Conservation (phyloP, 495 filamentous ascomycete genomes). For the Durotheca rogersii region DNA sequence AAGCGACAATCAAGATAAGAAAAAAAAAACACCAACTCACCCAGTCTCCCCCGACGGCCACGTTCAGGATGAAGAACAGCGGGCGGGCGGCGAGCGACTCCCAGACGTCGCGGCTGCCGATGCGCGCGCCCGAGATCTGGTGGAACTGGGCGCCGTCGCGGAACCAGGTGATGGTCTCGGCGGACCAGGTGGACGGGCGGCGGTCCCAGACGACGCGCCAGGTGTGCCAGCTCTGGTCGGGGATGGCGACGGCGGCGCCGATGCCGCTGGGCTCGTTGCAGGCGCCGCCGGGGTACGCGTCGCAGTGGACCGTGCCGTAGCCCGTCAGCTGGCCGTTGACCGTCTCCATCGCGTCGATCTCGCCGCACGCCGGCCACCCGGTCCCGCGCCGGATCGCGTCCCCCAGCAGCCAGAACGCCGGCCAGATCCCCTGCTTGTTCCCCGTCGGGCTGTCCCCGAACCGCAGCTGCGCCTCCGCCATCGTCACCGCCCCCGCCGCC, state of each 20-base stretch:
- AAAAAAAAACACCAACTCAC: too few relatives aligned
- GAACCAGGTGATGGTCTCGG: conserved; percentile 51
- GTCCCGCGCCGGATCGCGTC: conserved; percentile 41
- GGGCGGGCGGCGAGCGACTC: conserved; percentile 37
- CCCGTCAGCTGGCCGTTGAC: conserved; percentile 47
- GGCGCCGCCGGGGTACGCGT: conserved; percentile 42
- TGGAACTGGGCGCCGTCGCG: conserved; percentile 46
- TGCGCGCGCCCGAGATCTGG: conserved; percentile 39
- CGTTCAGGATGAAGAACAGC: conserved; percentile 51
- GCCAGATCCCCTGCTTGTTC: conserved; percentile 55
- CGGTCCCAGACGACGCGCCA: conserved; percentile 51
- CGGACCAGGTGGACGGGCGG: conserved; percentile 37
- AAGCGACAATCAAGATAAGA: not conserved
- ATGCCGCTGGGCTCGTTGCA: conserved; percentile 52
- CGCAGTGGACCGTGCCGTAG: conserved; percentile 52
- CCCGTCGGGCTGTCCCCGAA: conserved; percentile 41
- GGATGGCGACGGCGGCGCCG: conserved; percentile 33
- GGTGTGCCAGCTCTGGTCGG: conserved; percentile 49
- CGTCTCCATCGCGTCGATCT: conserved; percentile 54
- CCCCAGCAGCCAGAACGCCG: conserved; percentile 56
- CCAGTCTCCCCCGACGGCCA: conserved; percentile 54
- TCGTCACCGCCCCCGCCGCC: conserved; percentile 37
- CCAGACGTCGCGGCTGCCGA: conserved; percentile 43
- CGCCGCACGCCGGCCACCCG: conserved; percentile 50
- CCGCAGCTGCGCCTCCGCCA: conserved; percentile 45